These are phyloP conservation scores for Cokeromyces recurvatus DNA, from an alignment of 371 early-diverging fungal species.

Conservation along the genomic window DNA sequence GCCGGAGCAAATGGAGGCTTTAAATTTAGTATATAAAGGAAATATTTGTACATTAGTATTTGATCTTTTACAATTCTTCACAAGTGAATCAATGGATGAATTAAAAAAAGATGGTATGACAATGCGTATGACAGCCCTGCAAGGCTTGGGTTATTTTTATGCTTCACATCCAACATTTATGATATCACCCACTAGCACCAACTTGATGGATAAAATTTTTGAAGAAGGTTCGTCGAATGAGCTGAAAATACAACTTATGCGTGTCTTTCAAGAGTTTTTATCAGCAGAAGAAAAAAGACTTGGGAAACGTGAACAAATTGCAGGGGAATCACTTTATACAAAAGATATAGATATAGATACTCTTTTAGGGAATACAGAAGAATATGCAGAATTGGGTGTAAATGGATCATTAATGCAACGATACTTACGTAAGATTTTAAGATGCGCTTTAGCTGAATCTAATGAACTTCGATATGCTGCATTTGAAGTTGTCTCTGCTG, in stretches of 20 bases:
- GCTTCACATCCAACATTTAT: slow-evolving; percentile 68
- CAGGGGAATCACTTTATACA: slow-evolving; percentile 7
- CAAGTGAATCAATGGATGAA: slow-evolving; percentile 11
- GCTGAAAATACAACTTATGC: slow-evolving; percentile 65
- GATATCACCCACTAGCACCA: slow-evolving; percentile 48
- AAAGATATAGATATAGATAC: slow-evolving; percentile 64
- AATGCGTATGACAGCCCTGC: slow-evolving; percentile 24
- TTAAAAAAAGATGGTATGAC: slow-evolving; percentile 7
- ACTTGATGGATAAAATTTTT: slow-evolving; percentile 69
- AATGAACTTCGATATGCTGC: slow-evolving; percentile 52
- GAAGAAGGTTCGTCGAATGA: slow-evolving; percentile 26
- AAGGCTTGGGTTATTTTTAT: slow-evolving; percentile 64
- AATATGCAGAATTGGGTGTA: slow-evolving; percentile 79
- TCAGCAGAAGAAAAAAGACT: slow-evolving; percentile 54
- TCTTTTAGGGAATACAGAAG: slow-evolving; percentile 74
- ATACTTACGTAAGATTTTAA: slow-evolving; percentile 66
- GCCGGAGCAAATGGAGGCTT: slow-evolving; percentile 16
- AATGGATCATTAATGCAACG: slow-evolving; percentile 83
- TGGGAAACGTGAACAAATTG: slow-evolving; percentile 29
- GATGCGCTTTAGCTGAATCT: slow-evolving; percentile 56
- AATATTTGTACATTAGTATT: slow-evolving; percentile 14
- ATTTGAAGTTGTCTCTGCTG: slow-evolving; percentile 72
- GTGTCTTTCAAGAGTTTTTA: slow-evolving; percentile 67
- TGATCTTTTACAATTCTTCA: slow-evolving; percentile 22
- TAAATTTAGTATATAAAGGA: slow-evolving; percentile 18